These are phyloP conservation scores for Capronia americana DNA, from an alignment of 2,329 filamentous ascomycete species.

Conservation along the genomic window DNA sequence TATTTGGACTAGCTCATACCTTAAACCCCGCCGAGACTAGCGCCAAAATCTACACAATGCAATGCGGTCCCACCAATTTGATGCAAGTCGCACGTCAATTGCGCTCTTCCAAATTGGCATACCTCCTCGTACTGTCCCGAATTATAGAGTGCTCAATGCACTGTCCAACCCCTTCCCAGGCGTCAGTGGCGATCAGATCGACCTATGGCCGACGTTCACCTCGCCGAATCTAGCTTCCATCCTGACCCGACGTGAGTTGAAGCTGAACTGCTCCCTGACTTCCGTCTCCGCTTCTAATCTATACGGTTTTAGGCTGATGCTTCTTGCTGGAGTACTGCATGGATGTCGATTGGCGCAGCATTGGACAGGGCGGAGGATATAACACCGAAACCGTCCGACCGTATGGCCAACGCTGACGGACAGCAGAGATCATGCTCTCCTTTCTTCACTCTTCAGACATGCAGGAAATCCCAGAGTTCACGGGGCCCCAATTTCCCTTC, in stretches of 20 bases:
- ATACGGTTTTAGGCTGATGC: not conserved
- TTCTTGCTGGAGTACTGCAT: not conserved
- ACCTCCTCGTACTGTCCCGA: not conserved
- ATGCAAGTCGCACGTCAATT: not conserved
- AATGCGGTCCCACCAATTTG: not conserved
- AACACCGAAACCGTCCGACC: not conserved
- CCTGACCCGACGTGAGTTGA: not conserved
- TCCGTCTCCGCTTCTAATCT: not conserved
- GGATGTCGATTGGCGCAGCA: not conserved
- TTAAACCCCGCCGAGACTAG: not conserved
- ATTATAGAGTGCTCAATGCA: not conserved
- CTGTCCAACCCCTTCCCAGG: not conserved
- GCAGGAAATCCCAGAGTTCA: not conserved
- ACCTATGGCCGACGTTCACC: not conserved
- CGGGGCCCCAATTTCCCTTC: conserved; percentile 1
- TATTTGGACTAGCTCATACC: not conserved
- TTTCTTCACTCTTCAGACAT: not conserved
- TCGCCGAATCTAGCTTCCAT: not conserved
- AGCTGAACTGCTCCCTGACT: not conserved
- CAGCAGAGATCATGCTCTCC: not conserved
- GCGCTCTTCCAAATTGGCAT: not conserved
- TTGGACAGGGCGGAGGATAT: not conserved
- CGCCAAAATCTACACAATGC: not conserved
- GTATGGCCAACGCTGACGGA: not conserved
- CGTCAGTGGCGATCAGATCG: not conserved